Percentiles rank a stretch among this genome's conserved stretches.
Evolutionary conservation across 352 stramenopile genomes (phyloP).

Genomic region (Phytophthora lateralis): DNA sequence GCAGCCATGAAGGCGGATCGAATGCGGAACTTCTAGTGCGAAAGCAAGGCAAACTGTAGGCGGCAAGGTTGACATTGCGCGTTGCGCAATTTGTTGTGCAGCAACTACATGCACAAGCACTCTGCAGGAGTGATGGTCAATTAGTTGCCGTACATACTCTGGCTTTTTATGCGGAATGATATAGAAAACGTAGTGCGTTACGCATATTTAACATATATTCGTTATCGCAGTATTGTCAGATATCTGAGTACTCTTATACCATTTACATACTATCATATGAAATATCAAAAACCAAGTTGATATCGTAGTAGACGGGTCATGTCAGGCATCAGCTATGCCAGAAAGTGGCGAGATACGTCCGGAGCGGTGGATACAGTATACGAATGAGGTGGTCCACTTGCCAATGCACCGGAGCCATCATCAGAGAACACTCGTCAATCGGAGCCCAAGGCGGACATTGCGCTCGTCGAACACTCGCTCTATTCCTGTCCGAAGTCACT

Average conservation of each 20-base stretch:
- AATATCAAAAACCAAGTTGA: no score
- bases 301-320: neutral
- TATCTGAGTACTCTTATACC: no score
- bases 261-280: no score
- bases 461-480: neutral
- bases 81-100: no score
- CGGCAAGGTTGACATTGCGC: no score
- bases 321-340: neutral
- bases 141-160: constrained; percentile 1
- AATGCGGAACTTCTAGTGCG: no score
- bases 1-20: no score
- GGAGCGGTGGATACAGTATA: neutral
- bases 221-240: neutral
- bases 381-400: neutral
- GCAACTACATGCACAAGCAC: no score
- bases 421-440: constrained; percentile 15
- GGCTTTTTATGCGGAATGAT: neutral
- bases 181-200: constrained; percentile 1
- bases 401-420: constrained; percentile 10
- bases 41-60: no score
- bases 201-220: neutral
- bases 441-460: constrained; percentile 3
- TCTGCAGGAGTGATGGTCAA: constrained; percentile 6
- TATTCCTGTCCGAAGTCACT: constrained; percentile 24
- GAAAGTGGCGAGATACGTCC: neutral